phyloP scores from a whole-genome alignment of 2,329 filamentous ascomycete species.

The Trichoderma asperellum region DNA sequence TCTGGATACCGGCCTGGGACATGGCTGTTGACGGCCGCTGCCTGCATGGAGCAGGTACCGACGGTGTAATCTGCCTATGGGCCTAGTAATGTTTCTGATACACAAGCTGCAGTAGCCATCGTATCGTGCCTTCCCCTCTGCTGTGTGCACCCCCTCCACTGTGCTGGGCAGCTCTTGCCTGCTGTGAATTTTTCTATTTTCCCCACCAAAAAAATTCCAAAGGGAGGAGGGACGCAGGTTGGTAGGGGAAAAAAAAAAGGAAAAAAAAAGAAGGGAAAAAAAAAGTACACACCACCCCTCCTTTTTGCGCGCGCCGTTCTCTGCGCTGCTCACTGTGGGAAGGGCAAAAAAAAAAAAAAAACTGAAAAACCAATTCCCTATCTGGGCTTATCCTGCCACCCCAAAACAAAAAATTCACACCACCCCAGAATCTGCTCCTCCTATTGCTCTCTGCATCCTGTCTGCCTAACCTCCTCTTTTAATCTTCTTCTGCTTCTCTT shows the following conservation, averaged over 20 bases:
- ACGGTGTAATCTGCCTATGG: neutral
- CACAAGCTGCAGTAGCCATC: conserved; percentile 25
- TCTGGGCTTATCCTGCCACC: conserved; percentile 28
- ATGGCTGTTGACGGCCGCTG: neutral
- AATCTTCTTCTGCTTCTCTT: conserved; percentile 36
- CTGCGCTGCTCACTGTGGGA: conserved; percentile 6
- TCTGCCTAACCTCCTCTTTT: conserved; percentile 33
- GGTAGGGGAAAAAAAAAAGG: neutral
- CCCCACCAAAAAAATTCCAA: conserved; percentile 1
- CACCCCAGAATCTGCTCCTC: conserved; percentile 25
- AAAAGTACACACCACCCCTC: conserved; percentile 15
- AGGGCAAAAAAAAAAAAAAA: conserved; percentile 3
- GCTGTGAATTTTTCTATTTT: conserved; percentile 12
- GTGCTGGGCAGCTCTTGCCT: conserved; percentile 18
- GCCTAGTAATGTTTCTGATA: conserved; percentile 19
- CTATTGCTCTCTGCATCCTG: conserved; percentile 29
- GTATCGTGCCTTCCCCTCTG: conserved; percentile 22
- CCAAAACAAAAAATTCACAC: conserved; percentile 30
- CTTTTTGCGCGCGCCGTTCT: conserved; percentile 16
- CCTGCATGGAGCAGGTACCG: conserved; percentile 18
- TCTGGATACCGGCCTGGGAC: conserved; percentile 14
- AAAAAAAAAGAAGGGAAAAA: conserved; percentile 10
- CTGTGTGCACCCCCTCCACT: conserved; percentile 21
- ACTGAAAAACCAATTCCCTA: conserved; percentile 7
- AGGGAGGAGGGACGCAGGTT: conserved; percentile 17